phyloP scores from a whole-genome alignment of 2,329 filamentous ascomycete species.

The Cordyceps javanica region DNA sequence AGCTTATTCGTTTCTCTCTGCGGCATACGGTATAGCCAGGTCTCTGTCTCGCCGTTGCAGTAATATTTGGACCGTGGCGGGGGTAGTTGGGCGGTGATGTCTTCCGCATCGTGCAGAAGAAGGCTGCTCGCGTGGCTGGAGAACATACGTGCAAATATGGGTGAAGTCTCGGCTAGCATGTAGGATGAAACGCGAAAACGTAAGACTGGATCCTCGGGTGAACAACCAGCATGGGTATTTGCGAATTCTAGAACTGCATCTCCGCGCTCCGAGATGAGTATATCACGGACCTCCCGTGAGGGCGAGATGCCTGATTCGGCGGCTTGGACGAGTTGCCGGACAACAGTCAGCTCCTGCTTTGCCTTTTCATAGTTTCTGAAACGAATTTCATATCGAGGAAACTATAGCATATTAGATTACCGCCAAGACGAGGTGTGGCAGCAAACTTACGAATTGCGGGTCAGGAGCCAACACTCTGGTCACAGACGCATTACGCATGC shows the following conservation, averaged over 20 bases:
- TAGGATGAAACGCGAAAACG: constrained; percentile 47
- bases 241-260: constrained; percentile 48
- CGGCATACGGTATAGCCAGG: constrained; percentile 46
- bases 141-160: constrained; percentile 46
- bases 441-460: constrained; percentile 33
- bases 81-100: constrained; percentile 30
- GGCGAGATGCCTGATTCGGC: constrained; percentile 36
- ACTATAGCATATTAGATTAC: constrained; percentile 21
- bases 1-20: constrained; percentile 40
- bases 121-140: constrained; percentile 24
- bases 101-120: constrained; percentile 30
- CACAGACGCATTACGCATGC: constrained; percentile 41
- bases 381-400: constrained; percentile 40
- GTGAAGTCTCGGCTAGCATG: constrained; percentile 44
- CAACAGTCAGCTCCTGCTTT: constrained; percentile 34
- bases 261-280: constrained; percentile 37
- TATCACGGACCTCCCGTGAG: constrained; percentile 34
- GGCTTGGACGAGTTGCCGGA: constrained; percentile 34
- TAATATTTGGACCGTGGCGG: constrained; percentile 29
- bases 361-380: constrained; percentile 42
- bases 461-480: constrained; percentile 37
- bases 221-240: constrained; percentile 31
- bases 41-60: constrained; percentile 38
- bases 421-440: no score
- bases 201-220: constrained; percentile 31